Evolutionary conservation across 169 alveolate species (phyloP), one percentile per base, ranked within the genome.

Genomic region (Plasmodium billcollinsi): DNA sequence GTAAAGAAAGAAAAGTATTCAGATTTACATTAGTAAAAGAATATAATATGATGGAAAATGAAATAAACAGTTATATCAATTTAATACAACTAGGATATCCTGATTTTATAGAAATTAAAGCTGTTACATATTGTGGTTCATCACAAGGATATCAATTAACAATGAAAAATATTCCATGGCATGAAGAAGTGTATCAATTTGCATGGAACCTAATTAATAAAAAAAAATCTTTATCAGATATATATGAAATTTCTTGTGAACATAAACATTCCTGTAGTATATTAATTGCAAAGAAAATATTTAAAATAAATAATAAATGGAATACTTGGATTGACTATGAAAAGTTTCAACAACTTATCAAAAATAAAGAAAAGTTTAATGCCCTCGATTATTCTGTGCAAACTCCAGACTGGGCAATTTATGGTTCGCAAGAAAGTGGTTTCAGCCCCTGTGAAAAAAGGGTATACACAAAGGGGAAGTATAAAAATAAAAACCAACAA

Each of bases 301-400:
- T 89, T 83, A 63, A 74, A 66, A 88, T 93, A 1, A 89, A 95
- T 71, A 97, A 97, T 50, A 94, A 69, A 76, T 97, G 98, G 98
- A 96, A 94, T 74, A 97, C 98, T 8, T 96, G 98, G 97, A 96
- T 97, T 62, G 93, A 97, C 76, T 97, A 96, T 67, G 96, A 94
- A 20, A 90, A 86, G 56, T 97, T 97, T 90, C 96, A 94, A 71
- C 85, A 70, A 14, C 93, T 97, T 65, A 97, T 95, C 54, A 66
- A 88, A 43, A 93, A 93, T 18, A 62, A 62, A 21, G 89, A 92
- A 67, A 33, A 33, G 1, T 95, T 95, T 89, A 56, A 90, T 14
- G 96, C 95, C 2, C 24, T 88, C 9, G 98, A 96, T 66, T 96
- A 96, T 90, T 93, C 96, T 54, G 93, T 86, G 24, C 95, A 93